Percentiles rank a stretch among this genome's conserved stretches.
Conservation (phyloP, 2,329 filamentous ascomycete genomes). For the Zarea fungicola region DNA sequence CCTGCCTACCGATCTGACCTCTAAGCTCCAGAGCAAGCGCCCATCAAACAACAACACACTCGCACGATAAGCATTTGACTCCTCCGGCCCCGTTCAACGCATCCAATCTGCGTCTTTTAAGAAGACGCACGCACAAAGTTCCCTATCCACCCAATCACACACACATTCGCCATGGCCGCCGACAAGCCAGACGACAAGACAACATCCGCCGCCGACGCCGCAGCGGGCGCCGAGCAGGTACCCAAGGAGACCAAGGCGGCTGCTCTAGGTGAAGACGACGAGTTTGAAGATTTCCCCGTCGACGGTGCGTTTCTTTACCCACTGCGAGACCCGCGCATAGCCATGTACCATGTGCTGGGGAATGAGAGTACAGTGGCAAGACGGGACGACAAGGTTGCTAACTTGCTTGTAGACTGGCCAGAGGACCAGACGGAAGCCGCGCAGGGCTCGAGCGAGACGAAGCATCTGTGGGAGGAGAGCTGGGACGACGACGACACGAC, state of each 20-base stretch:
- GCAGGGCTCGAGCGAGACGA: conserved; percentile 57
- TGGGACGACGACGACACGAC: conserved; percentile 98
- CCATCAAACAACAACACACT: background rate
- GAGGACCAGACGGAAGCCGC: conserved; percentile 85
- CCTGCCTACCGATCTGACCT: conserved; percentile 7
- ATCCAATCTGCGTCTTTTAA: too few species aligned
- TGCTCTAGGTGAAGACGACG: conserved; percentile 90
- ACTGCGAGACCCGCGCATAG: too few species aligned
- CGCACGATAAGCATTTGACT: background rate
- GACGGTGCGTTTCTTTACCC: conserved; percentile 60
- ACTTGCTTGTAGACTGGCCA: conserved; percentile 68
- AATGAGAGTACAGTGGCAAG: too few species aligned
- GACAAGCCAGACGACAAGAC: conserved; percentile 30
- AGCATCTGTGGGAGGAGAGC: conserved; percentile 97
- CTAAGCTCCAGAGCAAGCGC: conserved; percentile 1
- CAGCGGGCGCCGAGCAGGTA: conserved; percentile 33
- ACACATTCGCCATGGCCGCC: conserved; percentile 24
- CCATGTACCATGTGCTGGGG: too few species aligned
- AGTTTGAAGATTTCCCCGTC: conserved; percentile 97
- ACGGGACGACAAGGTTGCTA: too few species aligned
- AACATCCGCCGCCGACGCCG: conserved; percentile 20
- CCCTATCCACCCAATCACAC: background rate
- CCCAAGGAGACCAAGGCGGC: conserved; percentile 48
- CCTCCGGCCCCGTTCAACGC: too few species aligned
- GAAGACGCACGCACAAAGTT: too few species aligned